phyloP scores from a whole-genome alignment of 352 stramenopile genomes.

The Globisporangium recalcitrans region DNA sequence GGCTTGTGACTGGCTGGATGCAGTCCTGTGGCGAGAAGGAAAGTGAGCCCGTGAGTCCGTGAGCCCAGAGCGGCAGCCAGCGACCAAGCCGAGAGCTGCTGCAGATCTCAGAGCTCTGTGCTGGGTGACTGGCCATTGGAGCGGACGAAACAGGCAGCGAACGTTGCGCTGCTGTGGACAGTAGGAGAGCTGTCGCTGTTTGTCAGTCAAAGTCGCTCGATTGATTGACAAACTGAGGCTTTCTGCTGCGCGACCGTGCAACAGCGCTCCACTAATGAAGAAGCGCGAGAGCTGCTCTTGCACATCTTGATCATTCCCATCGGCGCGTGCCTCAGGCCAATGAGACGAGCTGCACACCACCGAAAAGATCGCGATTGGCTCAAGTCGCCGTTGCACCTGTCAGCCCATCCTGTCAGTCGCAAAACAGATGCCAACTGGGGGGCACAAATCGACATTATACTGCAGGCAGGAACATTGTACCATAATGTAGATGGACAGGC shows the following conservation, averaged over 20 bases:
- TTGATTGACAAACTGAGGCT: background rate
- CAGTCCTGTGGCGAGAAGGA: background rate
- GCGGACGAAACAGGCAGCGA: too few relatives aligned
- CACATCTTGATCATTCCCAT: slow-evolving; percentile 5
- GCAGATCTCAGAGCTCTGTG: too few relatives aligned
- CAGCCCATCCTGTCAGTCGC: too few relatives aligned
- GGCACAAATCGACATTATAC: too few relatives aligned
- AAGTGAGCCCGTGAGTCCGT: slow-evolving; percentile 2
- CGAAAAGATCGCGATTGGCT: background rate
- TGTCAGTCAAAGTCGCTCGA: background rate
- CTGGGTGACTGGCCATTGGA: background rate
- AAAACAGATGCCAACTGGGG: too few relatives aligned
- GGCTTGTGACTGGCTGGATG: background rate
- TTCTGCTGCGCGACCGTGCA: background rate
- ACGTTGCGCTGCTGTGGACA: too few relatives aligned
- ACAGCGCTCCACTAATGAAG: background rate
- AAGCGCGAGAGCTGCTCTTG: background rate
- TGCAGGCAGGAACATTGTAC: too few relatives aligned
- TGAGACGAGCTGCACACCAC: background rate
- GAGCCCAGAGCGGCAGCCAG: too few relatives aligned
- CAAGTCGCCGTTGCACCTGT: too few relatives aligned
- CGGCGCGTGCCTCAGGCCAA: slow-evolving; percentile 3
- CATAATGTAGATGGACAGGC: too few relatives aligned
- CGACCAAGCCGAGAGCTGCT: too few relatives aligned
- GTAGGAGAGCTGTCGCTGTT: too few relatives aligned